A percentile compares a stretch with the other conserved stretches of the same genome.
These are phyloP conservation scores for Stentor roeselii DNA, from an alignment of 73 alveolate genomes.

Conservation along the genomic window DNA sequence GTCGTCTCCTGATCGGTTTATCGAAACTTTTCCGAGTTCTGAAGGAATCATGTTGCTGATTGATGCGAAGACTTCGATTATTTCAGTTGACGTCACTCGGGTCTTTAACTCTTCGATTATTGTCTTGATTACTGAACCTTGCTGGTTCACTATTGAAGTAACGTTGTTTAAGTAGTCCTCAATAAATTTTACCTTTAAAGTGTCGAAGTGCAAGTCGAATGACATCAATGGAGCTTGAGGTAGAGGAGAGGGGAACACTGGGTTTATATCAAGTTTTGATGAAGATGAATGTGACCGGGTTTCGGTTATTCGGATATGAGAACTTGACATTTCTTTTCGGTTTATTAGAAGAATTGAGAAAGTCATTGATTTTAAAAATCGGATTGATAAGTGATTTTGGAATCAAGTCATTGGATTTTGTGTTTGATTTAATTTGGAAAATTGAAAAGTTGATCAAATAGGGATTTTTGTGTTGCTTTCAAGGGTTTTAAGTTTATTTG, in stretches of 20 bases:
- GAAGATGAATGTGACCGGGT: not conserved
- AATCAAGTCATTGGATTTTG: too few relatives aligned
- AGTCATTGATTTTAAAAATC: too few relatives aligned
- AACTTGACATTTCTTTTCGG: not conserved
- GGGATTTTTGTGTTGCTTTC: too few relatives aligned
- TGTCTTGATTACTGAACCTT: slow-evolving; percentile 15
- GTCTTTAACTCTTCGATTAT: not conserved
- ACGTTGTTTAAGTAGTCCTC: slow-evolving; percentile 14
- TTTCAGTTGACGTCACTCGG: not conserved
- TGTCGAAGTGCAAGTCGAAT: slow-evolving; percentile 26
- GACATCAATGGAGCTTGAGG: slow-evolving; percentile 11
- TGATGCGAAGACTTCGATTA: not conserved
- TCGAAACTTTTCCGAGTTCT: not conserved
- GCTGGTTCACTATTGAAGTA: not conserved
- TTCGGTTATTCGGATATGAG: not conserved
- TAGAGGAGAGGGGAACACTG: not conserved
- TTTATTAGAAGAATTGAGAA: too few relatives aligned
- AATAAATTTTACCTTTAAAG: not conserved
- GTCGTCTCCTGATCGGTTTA: not conserved
- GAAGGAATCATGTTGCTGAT: not conserved
- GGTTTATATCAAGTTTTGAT: not conserved
- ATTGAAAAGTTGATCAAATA: too few relatives aligned
- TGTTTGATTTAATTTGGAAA: too few relatives aligned
- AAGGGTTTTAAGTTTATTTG: too few relatives aligned
- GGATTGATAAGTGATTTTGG: too few relatives aligned